Evolutionary conservation across 2,329 filamentous ascomycete species (phyloP), one percentile per base, ranked within the genome.

Genomic region (Helicocarpus griseus): DNA sequence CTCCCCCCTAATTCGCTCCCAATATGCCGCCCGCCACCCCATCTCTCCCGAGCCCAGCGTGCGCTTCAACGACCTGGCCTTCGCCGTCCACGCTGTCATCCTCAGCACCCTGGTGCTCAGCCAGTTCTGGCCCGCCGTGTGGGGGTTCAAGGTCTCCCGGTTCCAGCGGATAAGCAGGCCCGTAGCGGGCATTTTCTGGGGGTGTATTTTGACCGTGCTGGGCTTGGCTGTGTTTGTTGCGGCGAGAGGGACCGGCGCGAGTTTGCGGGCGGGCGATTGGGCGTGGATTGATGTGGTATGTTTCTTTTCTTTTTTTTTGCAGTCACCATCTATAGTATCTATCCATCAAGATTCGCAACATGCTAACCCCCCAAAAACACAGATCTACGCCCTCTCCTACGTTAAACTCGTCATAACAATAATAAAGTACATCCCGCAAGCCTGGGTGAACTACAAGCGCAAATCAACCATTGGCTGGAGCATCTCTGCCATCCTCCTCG

Each of bases 391-490:
- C 11, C 73, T 94, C 29, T 88, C 87, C 39, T 94, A 94, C 65
- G 84, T 95, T 65, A 98, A 98, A 72, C 76, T 98, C 31, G 69
- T 90, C 50, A 81, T 95, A 58, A 95, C 91, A 0, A 73, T 96
- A 24, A 79, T 95, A 70, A 98, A 98, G 72, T 97, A 96, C 70
- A 83, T 88, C 44, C 93, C 93, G 4, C 89, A 95, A 74, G 81
- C 87, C 35, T 76, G 86, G 62, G 77, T 85, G 60, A 97, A 97
- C 73, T 89, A 85, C 66, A 82, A 83, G 61, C 89, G 91, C 62
- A 80, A 85, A 64, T 94, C 87, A 52, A 97, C 93, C 0, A 71
- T 78, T 19, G 93, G 93, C 35, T 97, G 91, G 89, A 86, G 82
- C 61, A 96, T 96, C 58, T 73, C 73, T 55, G 85, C 89, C 65